Evolutionary conservation across 2,329 filamentous ascomycete genomes (phyloP).

Genomic region (Verticillium tricorpus): DNA sequence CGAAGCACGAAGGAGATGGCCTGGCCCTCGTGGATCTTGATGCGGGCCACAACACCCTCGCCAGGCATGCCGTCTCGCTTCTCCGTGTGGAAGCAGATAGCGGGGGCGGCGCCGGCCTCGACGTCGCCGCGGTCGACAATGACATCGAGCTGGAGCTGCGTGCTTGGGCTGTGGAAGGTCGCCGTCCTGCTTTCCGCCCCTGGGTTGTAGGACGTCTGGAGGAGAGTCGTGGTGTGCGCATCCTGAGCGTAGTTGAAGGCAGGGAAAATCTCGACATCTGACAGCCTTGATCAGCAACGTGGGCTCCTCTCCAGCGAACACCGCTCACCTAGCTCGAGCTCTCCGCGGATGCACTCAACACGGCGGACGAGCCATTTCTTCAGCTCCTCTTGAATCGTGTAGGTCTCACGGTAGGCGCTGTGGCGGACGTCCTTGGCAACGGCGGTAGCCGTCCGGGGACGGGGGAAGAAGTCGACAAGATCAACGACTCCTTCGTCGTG

Average conservation of each 20-base stretch:
- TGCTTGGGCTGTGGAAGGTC: slow-evolving; percentile 54
- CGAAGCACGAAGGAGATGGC: slow-evolving; percentile 65
- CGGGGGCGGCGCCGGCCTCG: slow-evolving; percentile 36
- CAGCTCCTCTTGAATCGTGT: slow-evolving; percentile 53
- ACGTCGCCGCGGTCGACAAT: slow-evolving; percentile 57
- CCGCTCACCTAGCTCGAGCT: slow-evolving; percentile 52
- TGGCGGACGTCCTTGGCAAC: slow-evolving; percentile 40
- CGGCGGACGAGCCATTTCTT: slow-evolving; percentile 69
- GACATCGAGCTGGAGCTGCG: slow-evolving; percentile 63
- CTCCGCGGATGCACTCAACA: slow-evolving; percentile 68
- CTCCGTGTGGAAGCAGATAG: slow-evolving; percentile 51
- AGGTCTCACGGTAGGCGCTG: slow-evolving; percentile 49
- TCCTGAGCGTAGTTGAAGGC: slow-evolving; percentile 67
- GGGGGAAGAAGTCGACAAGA: slow-evolving; percentile 70
- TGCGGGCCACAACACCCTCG: slow-evolving; percentile 57
- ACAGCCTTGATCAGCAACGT: not conserved
- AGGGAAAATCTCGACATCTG: slow-evolving; percentile 67
- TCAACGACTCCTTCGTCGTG: slow-evolving; percentile 71
- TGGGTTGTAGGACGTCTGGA: slow-evolving; percentile 36
- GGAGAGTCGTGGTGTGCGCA: slow-evolving; percentile 54
- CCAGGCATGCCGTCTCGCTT: slow-evolving; percentile 48
- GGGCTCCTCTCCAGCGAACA: not conserved
- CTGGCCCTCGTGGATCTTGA: slow-evolving; percentile 61
- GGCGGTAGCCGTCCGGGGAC: slow-evolving; percentile 56
- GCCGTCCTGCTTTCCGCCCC: slow-evolving; percentile 52